Base-by-base conservation (phyloP, 2,329 filamentous ascomycete species). In the Monosporascus sp. region DNA sequence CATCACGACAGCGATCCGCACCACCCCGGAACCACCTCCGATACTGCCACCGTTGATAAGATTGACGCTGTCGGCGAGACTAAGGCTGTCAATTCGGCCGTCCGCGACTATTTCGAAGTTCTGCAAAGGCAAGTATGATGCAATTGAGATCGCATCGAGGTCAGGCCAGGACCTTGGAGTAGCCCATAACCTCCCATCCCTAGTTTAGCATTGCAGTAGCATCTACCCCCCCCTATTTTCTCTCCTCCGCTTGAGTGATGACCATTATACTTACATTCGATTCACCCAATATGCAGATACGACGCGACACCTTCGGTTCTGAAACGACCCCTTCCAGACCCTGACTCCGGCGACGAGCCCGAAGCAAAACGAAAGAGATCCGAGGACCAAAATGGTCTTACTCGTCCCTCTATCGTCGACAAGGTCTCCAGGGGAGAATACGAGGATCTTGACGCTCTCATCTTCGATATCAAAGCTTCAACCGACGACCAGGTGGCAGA, bases 371-470 rank as follows among this genome's bases (percentile, higher is more conserved):
- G 83, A 44, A 80, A 83, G 60, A 86, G 83, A 66, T 75, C 81
- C 2, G 73, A 76, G 49, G 76, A 46, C 7, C 43, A 14, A 31
- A 7, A 78, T 46, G 66, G 65, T 36, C 63, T 67, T 36, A 62
- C 70, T 37, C 57, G 60, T n/a, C 61, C 61, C 18, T 78, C 75
- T 56, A 79, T 86, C 56, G 70, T 75, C 53, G 79, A 82, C 60
- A 85, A 82, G 71, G 72, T 81, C 49, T 66, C 70, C 24, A 70
- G 73, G 48, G 74, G 77, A 59, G 67, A 66, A 35, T 87, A 87
- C 65, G 75, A 76, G 25, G 78, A 80, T 57, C 71, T 91, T 45
- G 85, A 88, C 27, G 83, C 88, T 56, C 74, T 89, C 43, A 80
- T 88, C 17, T 68, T 76, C 50, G 84, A 87, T 56, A 67, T 86